Base-by-base conservation (phyloP, 768 basidiomycete species). In the Auriscalpium microsporum region DNA sequence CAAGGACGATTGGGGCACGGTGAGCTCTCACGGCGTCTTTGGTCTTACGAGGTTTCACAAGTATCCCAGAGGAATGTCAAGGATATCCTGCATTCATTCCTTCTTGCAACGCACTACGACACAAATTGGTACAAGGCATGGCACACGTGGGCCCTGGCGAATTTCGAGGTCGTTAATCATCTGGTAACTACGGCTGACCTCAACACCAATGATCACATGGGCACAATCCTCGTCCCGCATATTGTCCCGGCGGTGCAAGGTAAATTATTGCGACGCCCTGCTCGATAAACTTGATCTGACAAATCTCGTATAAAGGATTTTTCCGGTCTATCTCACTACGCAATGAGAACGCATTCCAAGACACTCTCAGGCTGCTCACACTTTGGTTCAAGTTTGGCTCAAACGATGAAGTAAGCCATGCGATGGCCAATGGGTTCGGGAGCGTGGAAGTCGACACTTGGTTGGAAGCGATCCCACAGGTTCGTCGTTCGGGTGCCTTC, bases 71-170 rank as follows among this genome's bases (percentile, higher is more conserved):
- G 84, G 58, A 86, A 90, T 55, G 81, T 87, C 19, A 80, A 84
- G 52, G 86, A 87, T 45, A 91, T 97, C 54, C 72, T 99, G 8
- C 81, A 85, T 59, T 84, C 90, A 4, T 97, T 95, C 70, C 76
- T 80, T 51, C 76, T 86, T 33, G 90, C 96, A 0, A 98, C 96
- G 2, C 85, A 87, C 63, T 90, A 90, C 60, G 95, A 98, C 67
- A 82, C 87, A 4, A 77, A 79, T n/a, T 99, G 96, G 96, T 97
- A 97, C 71, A 97, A 99, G 68, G 96, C 95, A n/a, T 98, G 94
- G 94, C 96, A 99, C 65, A 93, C 92, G 1, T 99, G 94, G 93
- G 95, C 96, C 2, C 75, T 98, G 53, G 87, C 93, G 3, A 97
- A 97, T 69, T 94, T 96, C 61, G 93, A 97, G 54, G 91, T 97